Conservation (phyloP, 2,329 filamentous ascomycete species). For the Fusarium armeniacum region DNA sequence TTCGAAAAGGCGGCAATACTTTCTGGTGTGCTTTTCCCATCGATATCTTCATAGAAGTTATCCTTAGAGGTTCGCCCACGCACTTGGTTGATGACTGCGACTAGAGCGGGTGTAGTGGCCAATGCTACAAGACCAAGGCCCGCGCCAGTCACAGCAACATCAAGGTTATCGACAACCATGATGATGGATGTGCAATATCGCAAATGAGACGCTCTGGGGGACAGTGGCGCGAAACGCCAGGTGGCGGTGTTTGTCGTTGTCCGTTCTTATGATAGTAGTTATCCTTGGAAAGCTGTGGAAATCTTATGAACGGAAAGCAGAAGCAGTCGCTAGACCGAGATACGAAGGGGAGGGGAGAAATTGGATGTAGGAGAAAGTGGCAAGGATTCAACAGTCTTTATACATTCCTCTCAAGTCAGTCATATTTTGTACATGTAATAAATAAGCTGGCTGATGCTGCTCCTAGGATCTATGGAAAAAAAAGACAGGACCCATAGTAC, state of each 20-base stretch:
- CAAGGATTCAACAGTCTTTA: slow-evolving; percentile 28
- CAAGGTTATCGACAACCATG: slow-evolving; percentile 36
- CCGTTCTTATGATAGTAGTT: slow-evolving; percentile 6
- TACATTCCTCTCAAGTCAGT: slow-evolving; percentile 17
- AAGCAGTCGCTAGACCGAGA: slow-evolving; percentile 7
- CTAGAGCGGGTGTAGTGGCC: slow-evolving; percentile 56
- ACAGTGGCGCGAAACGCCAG: slow-evolving; percentile 29
- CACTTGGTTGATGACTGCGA: slow-evolving; percentile 54
- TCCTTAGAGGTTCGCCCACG: slow-evolving; percentile 57
- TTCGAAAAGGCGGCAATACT: slow-evolving; percentile 74
- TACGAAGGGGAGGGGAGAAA: slow-evolving; percentile 5
- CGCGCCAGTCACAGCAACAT: slow-evolving; percentile 51
- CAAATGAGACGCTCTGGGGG: background rate
- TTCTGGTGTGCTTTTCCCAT: slow-evolving; percentile 76
- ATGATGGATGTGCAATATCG: slow-evolving; percentile 4
- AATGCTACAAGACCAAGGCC: slow-evolving; percentile 56
- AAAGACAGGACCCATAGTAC: slow-evolving; percentile 25
- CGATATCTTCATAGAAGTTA: slow-evolving; percentile 74
- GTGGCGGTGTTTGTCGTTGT: background rate
- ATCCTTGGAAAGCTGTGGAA: slow-evolving; percentile 2
- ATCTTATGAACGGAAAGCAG: background rate
- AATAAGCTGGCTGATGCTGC: slow-evolving; percentile 36
- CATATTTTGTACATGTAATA: slow-evolving; percentile 33
- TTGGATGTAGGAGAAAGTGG: slow-evolving; percentile 1
- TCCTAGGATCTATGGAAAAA: slow-evolving; percentile 13